These are phyloP conservation scores for Primulina huaijiensis DNA, from an alignment of 257 asterid genomes.

Conservation along the genomic window DNA sequence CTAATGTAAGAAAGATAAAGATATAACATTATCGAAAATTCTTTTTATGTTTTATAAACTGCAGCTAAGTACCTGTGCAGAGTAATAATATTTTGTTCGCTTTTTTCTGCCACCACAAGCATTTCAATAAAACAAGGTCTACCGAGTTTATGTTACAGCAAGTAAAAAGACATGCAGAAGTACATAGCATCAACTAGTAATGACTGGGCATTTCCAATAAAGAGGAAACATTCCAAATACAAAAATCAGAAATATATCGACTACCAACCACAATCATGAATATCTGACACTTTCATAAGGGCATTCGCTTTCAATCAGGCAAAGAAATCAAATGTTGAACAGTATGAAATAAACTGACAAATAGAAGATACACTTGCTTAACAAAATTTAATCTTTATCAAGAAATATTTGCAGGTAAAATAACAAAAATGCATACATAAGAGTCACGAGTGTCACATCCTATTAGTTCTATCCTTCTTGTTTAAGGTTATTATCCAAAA, in stretches of 20 bases:
- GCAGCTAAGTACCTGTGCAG: neutral
- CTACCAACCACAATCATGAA: slow-evolving; percentile 23
- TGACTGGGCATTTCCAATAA: slow-evolving; percentile 9
- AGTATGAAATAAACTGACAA: neutral
- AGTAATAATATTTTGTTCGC: neutral
- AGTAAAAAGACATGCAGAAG: neutral
- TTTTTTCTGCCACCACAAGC: neutral
- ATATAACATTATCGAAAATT: too few relatives aligned
- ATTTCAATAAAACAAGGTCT: slow-evolving; percentile 4
- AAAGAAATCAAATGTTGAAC: slow-evolving; percentile 8
- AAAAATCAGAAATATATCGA: slow-evolving; percentile 13
- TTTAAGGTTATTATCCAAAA: slow-evolving; percentile 4
- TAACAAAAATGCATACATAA: neutral
- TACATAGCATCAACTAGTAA: slow-evolving; percentile 1
- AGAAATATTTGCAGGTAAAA: slow-evolving; percentile 8
- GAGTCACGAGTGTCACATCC: neutral
- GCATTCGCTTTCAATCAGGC: slow-evolving; percentile 7
- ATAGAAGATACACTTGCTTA: neutral
- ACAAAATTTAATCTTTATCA: neutral
- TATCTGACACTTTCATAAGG: slow-evolving; percentile 4
- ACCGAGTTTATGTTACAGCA: neutral
- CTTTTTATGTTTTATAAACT: neutral
- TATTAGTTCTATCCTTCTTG: neutral
- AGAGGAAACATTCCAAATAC: slow-evolving; percentile 1
- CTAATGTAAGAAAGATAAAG: neutral